Evolutionary conservation across 768 basidiomycete genomes (phyloP).

Genomic region (Crepidotus variabilis): DNA sequence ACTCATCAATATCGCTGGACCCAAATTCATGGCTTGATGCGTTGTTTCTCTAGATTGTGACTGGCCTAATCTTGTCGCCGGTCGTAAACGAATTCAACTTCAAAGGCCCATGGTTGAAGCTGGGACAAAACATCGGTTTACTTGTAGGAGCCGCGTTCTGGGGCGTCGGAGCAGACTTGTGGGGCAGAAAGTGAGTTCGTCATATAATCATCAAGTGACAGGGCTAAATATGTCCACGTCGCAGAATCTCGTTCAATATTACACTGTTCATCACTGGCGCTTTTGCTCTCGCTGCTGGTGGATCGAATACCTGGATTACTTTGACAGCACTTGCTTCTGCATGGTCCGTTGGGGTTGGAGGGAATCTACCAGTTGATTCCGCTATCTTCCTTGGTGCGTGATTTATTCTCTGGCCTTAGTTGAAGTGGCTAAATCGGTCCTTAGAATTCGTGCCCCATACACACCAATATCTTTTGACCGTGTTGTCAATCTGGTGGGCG

Average conservation of each 20-base stretch:
- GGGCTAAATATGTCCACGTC: not conserved
- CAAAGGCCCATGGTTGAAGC: conserved; percentile 56
- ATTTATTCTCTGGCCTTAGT: not conserved
- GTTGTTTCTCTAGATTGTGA: conserved; percentile 17
- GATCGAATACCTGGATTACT: conserved; percentile 45
- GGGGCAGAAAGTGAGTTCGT: conserved; percentile 55
- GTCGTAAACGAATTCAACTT: conserved; percentile 65
- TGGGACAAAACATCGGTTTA: conserved; percentile 70
- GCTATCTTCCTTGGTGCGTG: conserved; percentile 67
- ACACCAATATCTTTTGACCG: conserved; percentile 72
- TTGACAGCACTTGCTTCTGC: conserved; percentile 49
- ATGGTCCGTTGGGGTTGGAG: conserved; percentile 69
- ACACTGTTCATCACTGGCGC: conserved; percentile 66
- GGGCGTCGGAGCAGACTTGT: conserved; percentile 66
- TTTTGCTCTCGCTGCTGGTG: conserved; percentile 62
- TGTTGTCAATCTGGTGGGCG: conserved; percentile 80
- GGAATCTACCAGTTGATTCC: conserved; percentile 67
- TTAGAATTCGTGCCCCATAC: conserved; percentile 66
- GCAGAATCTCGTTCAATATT: conserved; percentile 62
- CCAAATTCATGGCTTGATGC: not conserved
- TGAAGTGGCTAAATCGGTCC: not conserved
- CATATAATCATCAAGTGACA: not conserved
- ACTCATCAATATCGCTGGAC: not conserved
- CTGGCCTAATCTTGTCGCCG: conserved; percentile 51
- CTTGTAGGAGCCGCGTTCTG: conserved; percentile 68